Base-by-base conservation (phyloP, 2,329 filamentous ascomycete species). In the Fusarium sp. region DNA sequence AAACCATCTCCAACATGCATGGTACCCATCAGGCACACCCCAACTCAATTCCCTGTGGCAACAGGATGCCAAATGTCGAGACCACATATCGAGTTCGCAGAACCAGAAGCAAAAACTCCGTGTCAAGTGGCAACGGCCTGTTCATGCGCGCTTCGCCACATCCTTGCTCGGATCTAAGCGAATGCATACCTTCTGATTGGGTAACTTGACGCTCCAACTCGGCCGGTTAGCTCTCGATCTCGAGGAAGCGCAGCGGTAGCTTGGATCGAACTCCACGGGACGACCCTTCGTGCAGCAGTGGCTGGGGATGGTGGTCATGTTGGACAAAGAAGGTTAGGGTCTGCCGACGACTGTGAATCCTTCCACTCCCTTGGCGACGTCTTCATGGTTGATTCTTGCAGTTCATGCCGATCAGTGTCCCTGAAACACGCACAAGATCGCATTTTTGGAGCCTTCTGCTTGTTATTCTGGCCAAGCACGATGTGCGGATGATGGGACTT, bases 221-320 rank as follows among this genome's bases (percentile, higher is more conserved):
- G 38, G 46, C 35, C 36, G 41, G 25, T 36, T 42, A 36, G 39
- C 19, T 45, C 35, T 54, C 67, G 74, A 76, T 74, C 69, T 62
- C 36, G 8, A 53, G 28, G 61, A 72, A 63, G 57, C 65, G 67
- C 71, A 65, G 58, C 40, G 25, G 54, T 75, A 73, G 72, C 56
- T 57, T 53, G 49, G 58, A 76, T 76, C 73, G 69, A 64, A 61
- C 59, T 57, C 43, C 44, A 38, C 52, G 58, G 64, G 49, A 64
- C 55, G 64, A 69, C 69, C 67, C 69, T 69, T 69, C 41, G 25
- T 69, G 68, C 66, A 70, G 54, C 32, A 49, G 58, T 58, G 54
- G 52, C 58, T 61, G 45, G 19, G 46, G 49, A 36, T 48, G 32
- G 25, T 43, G 51, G 31, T 32, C 29, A 40, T 49, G 15, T 36